These are phyloP conservation scores for Cytospora leucostoma DNA, from an alignment of 2,329 filamentous ascomycete species.

Conservation along the genomic window DNA sequence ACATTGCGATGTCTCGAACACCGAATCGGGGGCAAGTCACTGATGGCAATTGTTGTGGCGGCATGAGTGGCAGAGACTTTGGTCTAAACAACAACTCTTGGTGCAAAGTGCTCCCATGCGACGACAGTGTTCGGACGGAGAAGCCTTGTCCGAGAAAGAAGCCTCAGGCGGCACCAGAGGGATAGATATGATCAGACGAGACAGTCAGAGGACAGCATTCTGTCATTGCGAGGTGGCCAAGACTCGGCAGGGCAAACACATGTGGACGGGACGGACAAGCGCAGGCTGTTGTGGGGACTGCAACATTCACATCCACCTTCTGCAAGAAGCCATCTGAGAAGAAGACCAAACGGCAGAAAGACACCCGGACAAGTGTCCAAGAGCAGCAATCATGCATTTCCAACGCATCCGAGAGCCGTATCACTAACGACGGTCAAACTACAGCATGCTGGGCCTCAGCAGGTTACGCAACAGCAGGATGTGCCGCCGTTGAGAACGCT, in stretches of 20 bases:
- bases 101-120: not conserved
- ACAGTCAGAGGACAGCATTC: too few relatives aligned
- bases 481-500: slow-evolving; percentile 59
- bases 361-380: not conserved
- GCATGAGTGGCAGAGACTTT: not conserved
- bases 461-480: slow-evolving; percentile 65
- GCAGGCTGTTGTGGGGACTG: too few relatives aligned
- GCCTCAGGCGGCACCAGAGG: too few relatives aligned
- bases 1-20: not conserved
- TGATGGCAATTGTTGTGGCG: not conserved
- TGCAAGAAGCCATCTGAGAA: not conserved
- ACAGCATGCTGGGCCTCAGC: slow-evolving; percentile 83
- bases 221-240: too few relatives aligned
- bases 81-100: not conserved
- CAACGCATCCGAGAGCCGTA: not conserved
- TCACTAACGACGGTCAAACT: slow-evolving; percentile 15
- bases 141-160: too few relatives aligned
- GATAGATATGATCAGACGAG: too few relatives aligned
- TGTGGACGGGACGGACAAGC: too few relatives aligned
- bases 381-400: not conserved
- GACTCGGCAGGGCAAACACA: too few relatives aligned
- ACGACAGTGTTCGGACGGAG: too few relatives aligned
- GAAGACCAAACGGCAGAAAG: not conserved
- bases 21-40: not conserved
- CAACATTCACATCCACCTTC: not conserved